Conservation (phyloP, 768 basidiomycete genomes). For the Lyophyllum decastes region DNA sequence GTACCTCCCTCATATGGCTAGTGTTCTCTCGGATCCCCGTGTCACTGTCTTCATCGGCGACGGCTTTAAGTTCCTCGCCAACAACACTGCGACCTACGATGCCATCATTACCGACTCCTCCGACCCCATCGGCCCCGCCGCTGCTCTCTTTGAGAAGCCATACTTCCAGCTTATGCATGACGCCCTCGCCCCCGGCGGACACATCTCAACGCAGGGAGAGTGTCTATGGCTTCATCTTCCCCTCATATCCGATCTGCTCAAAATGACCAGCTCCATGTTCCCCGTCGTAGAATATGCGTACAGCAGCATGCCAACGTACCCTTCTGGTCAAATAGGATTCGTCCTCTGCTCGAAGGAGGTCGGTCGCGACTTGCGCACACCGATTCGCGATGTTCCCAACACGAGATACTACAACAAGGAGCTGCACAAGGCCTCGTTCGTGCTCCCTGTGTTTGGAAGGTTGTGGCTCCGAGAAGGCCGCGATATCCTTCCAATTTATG, state of each 20-base stretch:
- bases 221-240: constrained; percentile 93
- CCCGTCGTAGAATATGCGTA: constrained; percentile 85
- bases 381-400: constrained; percentile 67
- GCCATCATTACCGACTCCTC: constrained; percentile 99
- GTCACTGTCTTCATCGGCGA: constrained; percentile 90
- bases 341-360: constrained; percentile 82
- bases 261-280: constrained; percentile 74
- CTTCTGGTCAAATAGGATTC: constrained; percentile 97
- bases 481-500: constrained; percentile 75
- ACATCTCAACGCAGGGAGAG: constrained; percentile 95
- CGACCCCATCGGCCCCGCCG: constrained; percentile 95
- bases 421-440: constrained; percentile 82
- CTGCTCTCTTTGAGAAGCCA: constrained; percentile 91
- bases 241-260: constrained; percentile 76
- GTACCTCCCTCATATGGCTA: constrained; percentile 93
- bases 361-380: constrained; percentile 67
- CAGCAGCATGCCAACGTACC: constrained; percentile 97
- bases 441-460: constrained; percentile 91
- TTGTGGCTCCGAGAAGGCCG: constrained; percentile 71
- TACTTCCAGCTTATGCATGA: constrained; percentile 96
- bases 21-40: constrained; percentile 73
- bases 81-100: constrained; percentile 87
- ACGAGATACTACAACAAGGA: constrained; percentile 86
- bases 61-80: constrained; percentile 94
- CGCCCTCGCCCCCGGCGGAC: constrained; percentile 85